phyloP scores from a whole-genome alignment of 345 rosid genomes.

The Salix purpurea region DNA sequence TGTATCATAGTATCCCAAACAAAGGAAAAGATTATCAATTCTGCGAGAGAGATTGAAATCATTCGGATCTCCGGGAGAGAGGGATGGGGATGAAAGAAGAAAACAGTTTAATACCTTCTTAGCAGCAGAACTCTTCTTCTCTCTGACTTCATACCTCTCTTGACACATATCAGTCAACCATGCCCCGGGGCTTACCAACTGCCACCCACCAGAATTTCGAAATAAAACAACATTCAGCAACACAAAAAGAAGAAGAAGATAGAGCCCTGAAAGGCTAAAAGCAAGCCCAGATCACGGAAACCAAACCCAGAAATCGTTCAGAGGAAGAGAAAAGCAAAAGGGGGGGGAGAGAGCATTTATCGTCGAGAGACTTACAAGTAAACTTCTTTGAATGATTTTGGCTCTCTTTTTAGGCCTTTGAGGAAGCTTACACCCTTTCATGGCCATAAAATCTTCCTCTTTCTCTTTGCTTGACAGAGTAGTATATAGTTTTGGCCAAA shows the following conservation, averaged over 20 bases:
- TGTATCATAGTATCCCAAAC: constrained; percentile 19
- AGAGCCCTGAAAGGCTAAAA: not conserved
- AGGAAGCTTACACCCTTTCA: constrained; percentile 77
- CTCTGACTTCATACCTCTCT: constrained; percentile 78
- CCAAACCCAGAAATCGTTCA: not conserved
- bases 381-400: constrained; percentile 58
- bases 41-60: not conserved
- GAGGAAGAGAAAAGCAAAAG: not conserved
- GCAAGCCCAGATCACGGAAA: constrained; percentile 11
- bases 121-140: constrained; percentile 47
- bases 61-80: not conserved
- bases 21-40: not conserved
- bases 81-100: not conserved
- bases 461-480: constrained; percentile 69
- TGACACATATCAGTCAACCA: constrained; percentile 78
- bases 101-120: constrained; percentile 44
- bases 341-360: not conserved
- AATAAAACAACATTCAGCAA: not conserved
- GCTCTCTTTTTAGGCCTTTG: constrained; percentile 78
- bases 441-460: constrained; percentile 71
- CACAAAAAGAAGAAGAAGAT: not conserved
- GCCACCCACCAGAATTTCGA: constrained; percentile 29
- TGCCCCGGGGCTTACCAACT: constrained; percentile 78
- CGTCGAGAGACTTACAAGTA: constrained; percentile 43
- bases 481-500: constrained; percentile 61